Base-by-base conservation (phyloP, 805 yeast genomes). In the Suhomyces vadensis region DNA sequence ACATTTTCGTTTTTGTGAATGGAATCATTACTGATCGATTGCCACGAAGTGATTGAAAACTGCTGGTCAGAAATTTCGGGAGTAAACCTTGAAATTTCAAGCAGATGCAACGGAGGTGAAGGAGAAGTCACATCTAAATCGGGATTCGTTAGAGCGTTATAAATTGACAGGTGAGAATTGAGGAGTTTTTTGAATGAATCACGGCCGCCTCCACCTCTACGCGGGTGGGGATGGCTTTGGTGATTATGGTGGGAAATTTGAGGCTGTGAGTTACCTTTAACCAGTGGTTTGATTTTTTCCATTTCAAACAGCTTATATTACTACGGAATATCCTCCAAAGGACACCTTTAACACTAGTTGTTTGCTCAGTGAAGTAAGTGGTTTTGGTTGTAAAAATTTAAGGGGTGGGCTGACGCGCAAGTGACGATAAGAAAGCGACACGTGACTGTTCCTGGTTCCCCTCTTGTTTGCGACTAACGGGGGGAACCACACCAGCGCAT, bases 91-190 rank as follows among this genome's bases (percentile, higher is more conserved):
- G 33, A 11, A 23, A 11, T n/a, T 3, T 16, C 23, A 8, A 17
- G 31, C 9, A 17, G 24, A 10, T n/a, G 23, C n/a, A 40, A 14
- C 13, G 17, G n/a, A 14, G 43, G 37, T 11, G 31, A 17, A 9
- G 33, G 33, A 4, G 60, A 45, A n/a, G n/a, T n/a, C 45, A 60
- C 50, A 47, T 71, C 74, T 33, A 71, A 62, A 13, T 67, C 72
- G 7, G 76, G 76, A 53, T 71, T 67, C 27, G 60, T 66, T 38
- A 70, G 59, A 3, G 65, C 70, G 46, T 67, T 60, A 48, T 61
- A 65, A 24, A 71, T 61, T 1, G 74, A 68, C 60, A 61, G 67
- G 44, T 69, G 73, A 9, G 72, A 61, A 19, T 58, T 55, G 21
- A 69, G 61, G 36, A 70, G 55, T 39, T 64, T 64, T 40, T 54